Conservation (phyloP, 2,329 filamentous ascomycete species). For the Plectosphaerella plurivora region DNA sequence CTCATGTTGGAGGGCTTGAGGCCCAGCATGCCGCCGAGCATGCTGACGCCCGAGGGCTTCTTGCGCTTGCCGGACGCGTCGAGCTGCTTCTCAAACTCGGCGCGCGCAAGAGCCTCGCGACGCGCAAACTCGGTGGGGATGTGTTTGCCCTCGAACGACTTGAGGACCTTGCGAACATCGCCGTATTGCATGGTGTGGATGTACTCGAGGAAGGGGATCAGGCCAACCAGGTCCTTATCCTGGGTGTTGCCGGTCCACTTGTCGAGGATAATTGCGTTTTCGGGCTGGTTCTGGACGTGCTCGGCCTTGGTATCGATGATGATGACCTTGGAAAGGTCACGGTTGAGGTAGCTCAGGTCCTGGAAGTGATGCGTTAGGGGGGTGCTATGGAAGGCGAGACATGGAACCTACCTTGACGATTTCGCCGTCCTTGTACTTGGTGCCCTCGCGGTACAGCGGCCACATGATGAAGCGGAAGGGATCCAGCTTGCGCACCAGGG, state of each 20-base stretch:
- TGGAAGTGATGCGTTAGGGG: conserved; percentile 28
- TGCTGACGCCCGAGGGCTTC: conserved; percentile 57
- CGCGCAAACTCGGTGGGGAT: conserved; percentile 88
- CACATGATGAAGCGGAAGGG: conserved; percentile 94
- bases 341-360: conserved; percentile 97
- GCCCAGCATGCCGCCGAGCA: conserved; percentile 69
- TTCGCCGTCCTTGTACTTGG: conserved; percentile 91
- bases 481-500: conserved; percentile 87
- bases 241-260: conserved; percentile 83
- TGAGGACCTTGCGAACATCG: conserved; percentile 81
- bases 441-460: conserved; percentile 94
- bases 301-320: conserved; percentile 82
- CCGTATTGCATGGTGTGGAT: conserved; percentile 88
- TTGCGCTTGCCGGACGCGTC: conserved; percentile 59
- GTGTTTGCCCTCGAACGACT: conserved; percentile 82
- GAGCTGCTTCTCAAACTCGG: conserved; percentile 77
- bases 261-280: conserved; percentile 88
- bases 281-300: conserved; percentile 86
- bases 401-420: conserved; percentile 74
- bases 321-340: conserved; percentile 91
- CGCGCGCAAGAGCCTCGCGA: conserved; percentile 79
- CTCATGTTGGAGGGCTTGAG: conserved; percentile 67
- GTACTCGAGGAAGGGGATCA: conserved; percentile 97
- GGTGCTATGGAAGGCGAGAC: not conserved
- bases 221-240: conserved; percentile 79